phyloP scores from a whole-genome alignment of 441 rosid genomes.

The Mallotus repandus region DNA sequence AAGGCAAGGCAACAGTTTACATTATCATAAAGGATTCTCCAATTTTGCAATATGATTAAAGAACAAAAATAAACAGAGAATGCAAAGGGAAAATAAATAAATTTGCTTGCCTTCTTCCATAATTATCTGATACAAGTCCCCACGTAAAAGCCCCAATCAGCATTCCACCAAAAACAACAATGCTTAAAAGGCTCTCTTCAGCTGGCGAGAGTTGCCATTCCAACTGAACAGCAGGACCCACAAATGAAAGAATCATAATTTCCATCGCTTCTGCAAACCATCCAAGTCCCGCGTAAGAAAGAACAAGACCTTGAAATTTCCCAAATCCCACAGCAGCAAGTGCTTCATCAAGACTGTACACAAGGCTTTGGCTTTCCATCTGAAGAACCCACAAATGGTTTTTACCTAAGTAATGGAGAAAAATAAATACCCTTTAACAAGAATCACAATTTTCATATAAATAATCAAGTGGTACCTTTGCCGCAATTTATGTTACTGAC shows the following conservation, averaged over 20 bases:
- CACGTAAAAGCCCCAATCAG: slow-evolving; percentile 57
- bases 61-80: background rate
- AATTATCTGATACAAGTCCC: slow-evolving; percentile 51
- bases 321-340: slow-evolving; percentile 50
- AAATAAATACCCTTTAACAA: background rate
- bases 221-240: slow-evolving; percentile 54
- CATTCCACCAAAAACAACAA: slow-evolving; percentile 56
- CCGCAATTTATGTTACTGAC: background rate
- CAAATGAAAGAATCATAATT: slow-evolving; percentile 61
- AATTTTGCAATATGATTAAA: background rate
- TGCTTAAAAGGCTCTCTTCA: slow-evolving; percentile 49
- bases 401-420: background rate
- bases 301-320: slow-evolving; percentile 46
- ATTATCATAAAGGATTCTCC: background rate
- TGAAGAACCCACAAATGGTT: background rate
- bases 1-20: background rate
- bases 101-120: slow-evolving; percentile 47
- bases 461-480: background rate
- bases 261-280: slow-evolving; percentile 67
- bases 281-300: slow-evolving; percentile 58
- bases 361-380: slow-evolving; percentile 26
- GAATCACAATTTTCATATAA: no score
- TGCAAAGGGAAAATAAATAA: background rate
- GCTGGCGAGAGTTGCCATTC: slow-evolving; percentile 49
- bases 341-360: slow-evolving; percentile 52